Evolutionary conservation across 176 grass and related monocot species (phyloP).

Genomic region (Alloteropsis semialata): DNA sequence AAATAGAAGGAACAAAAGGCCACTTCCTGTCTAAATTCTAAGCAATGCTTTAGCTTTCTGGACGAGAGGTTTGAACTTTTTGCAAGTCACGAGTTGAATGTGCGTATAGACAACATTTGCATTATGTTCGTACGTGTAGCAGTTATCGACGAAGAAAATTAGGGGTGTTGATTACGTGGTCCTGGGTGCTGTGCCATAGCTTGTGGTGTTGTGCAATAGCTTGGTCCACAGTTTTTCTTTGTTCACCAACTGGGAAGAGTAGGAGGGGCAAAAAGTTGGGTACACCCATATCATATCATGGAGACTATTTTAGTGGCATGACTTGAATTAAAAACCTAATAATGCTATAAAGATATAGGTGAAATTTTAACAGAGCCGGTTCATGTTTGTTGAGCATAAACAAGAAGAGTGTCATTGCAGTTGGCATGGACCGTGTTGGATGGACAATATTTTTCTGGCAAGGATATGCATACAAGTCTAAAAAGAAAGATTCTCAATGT

Average conservation of each 20-base stretch:
- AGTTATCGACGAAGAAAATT: not conserved
- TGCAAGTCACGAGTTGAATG: not conserved
- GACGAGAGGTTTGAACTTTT: not conserved
- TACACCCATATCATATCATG: not conserved
- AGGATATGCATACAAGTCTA: not conserved
- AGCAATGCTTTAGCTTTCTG: not conserved
- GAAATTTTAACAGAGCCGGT: not conserved
- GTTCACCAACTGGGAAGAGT: not conserved
- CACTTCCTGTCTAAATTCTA: not conserved
- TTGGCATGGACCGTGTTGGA: not conserved
- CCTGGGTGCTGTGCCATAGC: not conserved
- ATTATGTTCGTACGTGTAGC: not conserved
- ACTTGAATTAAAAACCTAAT: not conserved
- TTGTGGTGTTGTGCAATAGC: not conserved
- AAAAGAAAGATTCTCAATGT: not conserved
- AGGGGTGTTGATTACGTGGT: slow-evolving; percentile 11
- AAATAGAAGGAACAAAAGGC: not conserved
- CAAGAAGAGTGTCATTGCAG: not conserved
- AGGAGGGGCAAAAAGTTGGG: not conserved
- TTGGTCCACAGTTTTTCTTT: slow-evolving; percentile 1
- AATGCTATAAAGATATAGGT: not conserved
- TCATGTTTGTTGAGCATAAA: not conserved
- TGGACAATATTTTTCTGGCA: no score
- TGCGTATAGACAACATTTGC: not conserved
- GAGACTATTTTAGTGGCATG: not conserved